Base-by-base conservation (phyloP, 2,329 filamentous ascomycete genomes). In the Stagonosporopsis vannaccii region DNA sequence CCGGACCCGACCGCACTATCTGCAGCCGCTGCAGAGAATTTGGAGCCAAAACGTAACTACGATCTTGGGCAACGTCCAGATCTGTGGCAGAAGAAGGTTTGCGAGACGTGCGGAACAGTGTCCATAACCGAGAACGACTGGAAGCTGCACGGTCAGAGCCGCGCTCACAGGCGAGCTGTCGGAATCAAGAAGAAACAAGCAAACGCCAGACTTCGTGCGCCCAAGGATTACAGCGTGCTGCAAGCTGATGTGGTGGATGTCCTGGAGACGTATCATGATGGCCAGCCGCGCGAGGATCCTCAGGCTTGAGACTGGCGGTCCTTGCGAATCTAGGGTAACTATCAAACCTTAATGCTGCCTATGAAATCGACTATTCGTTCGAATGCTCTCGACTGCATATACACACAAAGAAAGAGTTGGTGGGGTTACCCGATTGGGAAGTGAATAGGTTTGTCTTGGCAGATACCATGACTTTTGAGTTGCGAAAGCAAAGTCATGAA, bases 71-170 rank as follows among this genome's bases (percentile, higher is more conserved):
- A 79, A 46, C 68, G 77, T 28, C 71, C 75, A 7, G 79, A 82
- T 54, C 68, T 79, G 2, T 84, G 81, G 74, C 69, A 79, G 23
- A 80, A 81, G 58, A 80, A 83, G 63, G 84, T 82, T 17, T 99
- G 95, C 68, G 87, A 91, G 2, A 63, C 87, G 0, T 99, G 95
- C 70, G 78, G 80, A 15, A 83, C 81, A 44, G 82, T 81, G 1
- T 78, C 83, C 55, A 80, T 83, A 32, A 84, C 81, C 0, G 80
- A 84, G 55, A 80, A 81, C 25, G 82, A 87, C 58, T 89, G 86
- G 85, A 71, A 77, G 19, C 70, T 79, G 32, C 87, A 89, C 70
- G 68, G 85, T 11, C 79, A 79, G 47, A 85, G 85, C 53, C 78
- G 81, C 33, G 73, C 77, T 3, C 87, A 91, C 65, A 74, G 75